Conservation (phyloP, 2,329 filamentous ascomycete species). For the Xylaria multiplex region DNA sequence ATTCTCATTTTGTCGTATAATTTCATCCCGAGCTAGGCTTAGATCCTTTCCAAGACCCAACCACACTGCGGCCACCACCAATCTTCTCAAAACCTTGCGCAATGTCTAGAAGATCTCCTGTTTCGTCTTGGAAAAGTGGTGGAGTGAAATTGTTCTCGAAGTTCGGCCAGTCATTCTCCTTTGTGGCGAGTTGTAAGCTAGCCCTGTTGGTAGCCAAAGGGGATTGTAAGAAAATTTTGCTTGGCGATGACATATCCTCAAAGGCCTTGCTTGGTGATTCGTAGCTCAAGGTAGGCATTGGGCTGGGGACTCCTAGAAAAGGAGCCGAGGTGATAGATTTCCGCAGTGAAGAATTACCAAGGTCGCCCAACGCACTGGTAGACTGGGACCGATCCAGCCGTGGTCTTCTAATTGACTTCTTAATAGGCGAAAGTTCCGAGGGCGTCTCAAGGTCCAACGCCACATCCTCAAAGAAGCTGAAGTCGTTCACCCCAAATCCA, state of each 20-base stretch:
- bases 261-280: slow-evolving; percentile 69
- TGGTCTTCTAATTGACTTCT: slow-evolving; percentile 68
- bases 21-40: slow-evolving; percentile 52
- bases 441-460: slow-evolving; percentile 55
- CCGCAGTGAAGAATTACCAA: slow-evolving; percentile 63
- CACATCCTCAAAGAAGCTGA: slow-evolving; percentile 70
- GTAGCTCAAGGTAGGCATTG: slow-evolving; percentile 53
- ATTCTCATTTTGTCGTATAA: slow-evolving; percentile 45
- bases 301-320: slow-evolving; percentile 59
- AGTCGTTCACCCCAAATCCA: slow-evolving; percentile 65
- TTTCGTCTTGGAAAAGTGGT: slow-evolving; percentile 68
- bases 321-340: slow-evolving; percentile 63
- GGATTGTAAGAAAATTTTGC: slow-evolving; percentile 60
- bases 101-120: slow-evolving; percentile 73
- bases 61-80: slow-evolving; percentile 59
- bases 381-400: slow-evolving; percentile 72
- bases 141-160: slow-evolving; percentile 64
- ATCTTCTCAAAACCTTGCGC: slow-evolving; percentile 81
- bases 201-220: slow-evolving; percentile 52
- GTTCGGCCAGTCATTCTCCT: slow-evolving; percentile 56
- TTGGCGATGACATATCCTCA: slow-evolving; percentile 65
- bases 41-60: slow-evolving; percentile 45
- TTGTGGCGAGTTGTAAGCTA: slow-evolving; percentile 44
- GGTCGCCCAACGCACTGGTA: slow-evolving; percentile 68
- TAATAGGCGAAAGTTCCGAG: slow-evolving; percentile 71